phyloP scores from a whole-genome alignment of 2,329 filamentous ascomycete species.

The Niveomyces coronatus region DNA sequence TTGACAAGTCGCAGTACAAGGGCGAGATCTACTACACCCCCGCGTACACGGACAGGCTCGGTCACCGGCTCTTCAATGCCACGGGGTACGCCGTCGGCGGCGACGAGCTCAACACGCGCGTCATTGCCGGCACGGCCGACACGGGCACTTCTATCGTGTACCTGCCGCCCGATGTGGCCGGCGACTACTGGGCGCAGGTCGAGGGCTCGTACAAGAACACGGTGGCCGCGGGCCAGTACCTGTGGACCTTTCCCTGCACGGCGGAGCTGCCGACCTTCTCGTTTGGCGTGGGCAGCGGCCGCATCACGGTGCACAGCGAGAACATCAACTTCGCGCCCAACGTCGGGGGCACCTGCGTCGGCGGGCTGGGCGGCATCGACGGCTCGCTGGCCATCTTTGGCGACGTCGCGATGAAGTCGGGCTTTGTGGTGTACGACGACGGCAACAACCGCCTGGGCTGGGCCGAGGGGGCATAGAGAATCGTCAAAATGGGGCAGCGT shows the following conservation, averaged over 20 bases:
- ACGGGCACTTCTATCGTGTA: conserved; percentile 54
- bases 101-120: conserved; percentile 18
- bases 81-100: conserved; percentile 15
- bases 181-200: conserved; percentile 32
- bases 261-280: conserved; percentile 35
- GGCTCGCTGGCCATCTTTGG: conserved; percentile 45
- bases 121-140: conserved; percentile 41
- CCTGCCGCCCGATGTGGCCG: conserved; percentile 40
- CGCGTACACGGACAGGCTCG: conserved; percentile 45
- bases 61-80: conserved; percentile 46
- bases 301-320: conserved; percentile 34
- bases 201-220: background rate
- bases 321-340: conserved; percentile 1
- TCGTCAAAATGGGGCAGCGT: too few species aligned
- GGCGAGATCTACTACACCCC: conserved; percentile 52
- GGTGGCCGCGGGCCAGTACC: background rate
- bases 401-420: conserved; percentile 50
- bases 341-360: conserved; percentile 41
- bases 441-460: conserved; percentile 40
- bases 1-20: conserved; percentile 53
- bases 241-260: conserved; percentile 30
- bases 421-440: conserved; percentile 47
- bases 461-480: conserved; percentile 7
- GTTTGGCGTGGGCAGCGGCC: conserved; percentile 46
- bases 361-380: conserved; percentile 51